Conservation (phyloP, 306 rosid genomes). For the Dalbergia cochinchinensis region DNA sequence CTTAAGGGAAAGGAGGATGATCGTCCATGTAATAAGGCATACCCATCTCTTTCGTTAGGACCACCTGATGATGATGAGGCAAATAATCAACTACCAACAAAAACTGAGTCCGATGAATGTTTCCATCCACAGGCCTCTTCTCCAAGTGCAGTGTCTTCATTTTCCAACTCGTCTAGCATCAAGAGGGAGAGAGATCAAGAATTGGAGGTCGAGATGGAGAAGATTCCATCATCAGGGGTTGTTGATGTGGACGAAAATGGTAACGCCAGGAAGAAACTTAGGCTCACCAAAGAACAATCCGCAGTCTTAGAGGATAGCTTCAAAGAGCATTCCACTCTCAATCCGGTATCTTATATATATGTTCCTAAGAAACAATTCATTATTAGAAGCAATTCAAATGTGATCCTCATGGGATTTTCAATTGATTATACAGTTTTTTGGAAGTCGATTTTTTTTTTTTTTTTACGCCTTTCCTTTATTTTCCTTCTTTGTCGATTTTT, state of each 20-base stretch:
- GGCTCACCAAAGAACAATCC: conserved; percentile 86
- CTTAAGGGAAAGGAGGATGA: conserved; percentile 46
- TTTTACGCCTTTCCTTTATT: background rate
- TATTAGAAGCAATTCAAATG: too few species aligned
- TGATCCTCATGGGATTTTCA: too few species aligned
- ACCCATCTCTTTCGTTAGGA: conserved; percentile 73
- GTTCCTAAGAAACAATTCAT: too few species aligned
- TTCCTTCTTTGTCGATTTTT: background rate
- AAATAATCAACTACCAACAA: conserved; percentile 6
- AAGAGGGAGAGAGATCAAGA: conserved; percentile 79
- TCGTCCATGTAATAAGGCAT: conserved; percentile 41
- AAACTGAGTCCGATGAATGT: conserved; percentile 39
- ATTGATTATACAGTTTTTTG: background rate
- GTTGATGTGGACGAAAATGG: conserved; percentile 53
- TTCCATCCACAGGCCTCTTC: conserved; percentile 51
- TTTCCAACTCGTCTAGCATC: conserved; percentile 58
- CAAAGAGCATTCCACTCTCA: conserved; percentile 68
- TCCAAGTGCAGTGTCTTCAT: conserved; percentile 60
- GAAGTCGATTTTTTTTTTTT: background rate
- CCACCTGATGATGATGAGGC: conserved; percentile 42
- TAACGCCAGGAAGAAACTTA: conserved; percentile 81
- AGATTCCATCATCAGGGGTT: conserved; percentile 32
- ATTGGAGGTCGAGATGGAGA: conserved; percentile 49
- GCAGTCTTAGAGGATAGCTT: conserved; percentile 71
- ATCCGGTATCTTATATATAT: conserved; percentile 53